These are phyloP conservation scores for Alternaria rosae DNA, from an alignment of 2,329 filamentous ascomycete genomes.

Conservation along the genomic window DNA sequence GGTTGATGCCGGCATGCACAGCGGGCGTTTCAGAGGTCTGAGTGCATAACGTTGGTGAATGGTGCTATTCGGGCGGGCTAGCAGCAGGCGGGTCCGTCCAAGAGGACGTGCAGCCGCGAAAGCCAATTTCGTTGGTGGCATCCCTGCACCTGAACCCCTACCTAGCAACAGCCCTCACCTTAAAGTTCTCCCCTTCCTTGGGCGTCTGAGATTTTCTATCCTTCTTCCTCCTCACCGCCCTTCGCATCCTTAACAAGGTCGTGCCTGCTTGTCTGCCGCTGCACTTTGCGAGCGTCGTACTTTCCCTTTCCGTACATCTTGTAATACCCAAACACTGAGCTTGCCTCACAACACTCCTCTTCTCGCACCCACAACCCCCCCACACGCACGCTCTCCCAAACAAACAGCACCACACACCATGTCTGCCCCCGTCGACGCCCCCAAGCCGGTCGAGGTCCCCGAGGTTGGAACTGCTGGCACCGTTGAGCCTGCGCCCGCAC, in stretches of 20 bases:
- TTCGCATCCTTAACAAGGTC: conserved; percentile 35
- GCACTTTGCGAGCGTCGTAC: conserved; percentile 39
- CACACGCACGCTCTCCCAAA: conserved; percentile 9
- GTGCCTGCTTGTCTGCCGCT: conserved; percentile 39
- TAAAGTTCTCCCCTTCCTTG: conserved; percentile 46
- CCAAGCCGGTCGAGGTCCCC: conserved; percentile 69
- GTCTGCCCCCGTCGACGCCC: conserved; percentile 70
- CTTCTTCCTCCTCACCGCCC: conserved; percentile 43
- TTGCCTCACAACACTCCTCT: conserved; percentile 29
- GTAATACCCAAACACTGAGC: conserved; percentile 42
- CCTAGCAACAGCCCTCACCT: conserved; percentile 48
- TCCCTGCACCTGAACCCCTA: conserved; percentile 36
- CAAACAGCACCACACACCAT: conserved; percentile 55
- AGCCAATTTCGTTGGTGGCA: conserved; percentile 43
- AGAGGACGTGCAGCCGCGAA: conserved; percentile 41
- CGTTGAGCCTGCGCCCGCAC: conserved; percentile 46
- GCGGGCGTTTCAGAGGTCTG: conserved; percentile 37
- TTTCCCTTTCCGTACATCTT: conserved; percentile 43
- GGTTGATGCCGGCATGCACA: conserved; percentile 32
- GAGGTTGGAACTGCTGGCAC: conserved; percentile 45
- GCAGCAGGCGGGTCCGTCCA: conserved; percentile 38
- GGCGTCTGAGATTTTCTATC: conserved; percentile 34
- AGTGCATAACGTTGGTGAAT: conserved; percentile 44
- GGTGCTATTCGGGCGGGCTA: conserved; percentile 38
- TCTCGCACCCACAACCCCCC: conserved; percentile 19